phyloP scores from a whole-genome alignment of 192 early-diverging fungal genomes.

The Cetraspora pellucida region DNA sequence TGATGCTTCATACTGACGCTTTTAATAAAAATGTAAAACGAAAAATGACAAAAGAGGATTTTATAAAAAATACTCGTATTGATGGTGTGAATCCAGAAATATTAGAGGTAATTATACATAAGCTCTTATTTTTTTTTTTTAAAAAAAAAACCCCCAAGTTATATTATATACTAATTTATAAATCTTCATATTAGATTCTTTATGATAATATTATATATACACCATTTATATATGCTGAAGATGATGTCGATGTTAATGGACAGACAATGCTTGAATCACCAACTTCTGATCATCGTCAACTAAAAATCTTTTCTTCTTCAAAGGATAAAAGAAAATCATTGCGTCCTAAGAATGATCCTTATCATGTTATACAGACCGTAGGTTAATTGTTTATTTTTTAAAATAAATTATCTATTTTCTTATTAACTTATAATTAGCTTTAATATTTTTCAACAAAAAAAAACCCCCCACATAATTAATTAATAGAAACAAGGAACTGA shows the following conservation, averaged over 20 bases:
- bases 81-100: conserved; percentile 72
- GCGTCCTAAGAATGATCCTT: conserved; percentile 41
- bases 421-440: not conserved
- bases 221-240: conserved; percentile 60
- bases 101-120: conserved; percentile 57
- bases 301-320: conserved; percentile 6
- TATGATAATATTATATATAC: conserved; percentile 61
- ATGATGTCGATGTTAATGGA: conserved; percentile 50
- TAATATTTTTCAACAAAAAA: too few relatives aligned
- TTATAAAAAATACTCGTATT: conserved; percentile 71
- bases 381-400: not conserved
- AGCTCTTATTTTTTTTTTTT: too few relatives aligned
- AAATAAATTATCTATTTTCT: not conserved
- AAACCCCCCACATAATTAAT: too few relatives aligned
- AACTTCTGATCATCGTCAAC: conserved; percentile 11
- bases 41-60: conserved; percentile 84
- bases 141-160: too few relatives aligned
- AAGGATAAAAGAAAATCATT: conserved; percentile 35
- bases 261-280: conserved; percentile 37
- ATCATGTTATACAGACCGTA: conserved; percentile 49
- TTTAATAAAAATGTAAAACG: conserved; percentile 79
- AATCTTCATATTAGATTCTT: conserved; percentile 45
- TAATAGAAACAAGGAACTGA: conserved; percentile 17
- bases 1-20: conserved; percentile 85
- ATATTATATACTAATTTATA: not conserved